Evolutionary conservation across 306 rosid species (phyloP), one percentile per base, ranked within the genome.

Genomic region (Rosa chinensis): DNA sequence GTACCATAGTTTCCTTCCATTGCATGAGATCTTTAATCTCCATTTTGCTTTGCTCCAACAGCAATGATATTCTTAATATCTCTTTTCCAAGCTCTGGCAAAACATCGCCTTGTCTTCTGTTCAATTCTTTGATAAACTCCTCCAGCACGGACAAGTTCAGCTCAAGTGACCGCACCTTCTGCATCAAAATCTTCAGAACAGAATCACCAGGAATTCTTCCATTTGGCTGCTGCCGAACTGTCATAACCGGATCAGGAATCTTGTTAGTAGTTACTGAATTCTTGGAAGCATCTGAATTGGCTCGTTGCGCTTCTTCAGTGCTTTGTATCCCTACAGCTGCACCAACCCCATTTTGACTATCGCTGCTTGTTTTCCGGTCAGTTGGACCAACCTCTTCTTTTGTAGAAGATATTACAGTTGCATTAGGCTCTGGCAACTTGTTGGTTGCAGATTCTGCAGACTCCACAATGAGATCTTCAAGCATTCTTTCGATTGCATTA

Each of bases 181-280:
- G 94, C 97, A 92, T 90, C 92, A 94, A 87, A 84, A 94, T 94
- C 93, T 88, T 94, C 79, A 94, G 88, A 62, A 94, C 94, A 73
- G 90, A 88, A 82, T 94, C 98, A 47, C 98, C 87, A 14, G 94
- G 87, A 69, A 92, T 75, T 88, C 97, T 90, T 75, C 98, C 96
- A 77, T 86, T 90, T 23, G 85, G 79, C 80, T 92, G 95, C 52
- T 92, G 92, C 77, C 94, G 86, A 21, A 87, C 84, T 63, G 88
- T 93, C 35, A 74, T 74, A 56, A 90, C 90, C 66, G 95, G 94
- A 77, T 94, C 91, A 17, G 91, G 92, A 78, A 86, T 42, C 85
- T 84, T 78, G 79, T 72, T 86, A 48, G 74, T 78, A 25, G 39
- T 69, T 45, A 12, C 49, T 1, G 90, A 74, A 81, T 59, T 82